These are phyloP conservation scores for Alternaria incomplexa DNA, from an alignment of 2,329 filamentous ascomycete genomes.

Conservation along the genomic window DNA sequence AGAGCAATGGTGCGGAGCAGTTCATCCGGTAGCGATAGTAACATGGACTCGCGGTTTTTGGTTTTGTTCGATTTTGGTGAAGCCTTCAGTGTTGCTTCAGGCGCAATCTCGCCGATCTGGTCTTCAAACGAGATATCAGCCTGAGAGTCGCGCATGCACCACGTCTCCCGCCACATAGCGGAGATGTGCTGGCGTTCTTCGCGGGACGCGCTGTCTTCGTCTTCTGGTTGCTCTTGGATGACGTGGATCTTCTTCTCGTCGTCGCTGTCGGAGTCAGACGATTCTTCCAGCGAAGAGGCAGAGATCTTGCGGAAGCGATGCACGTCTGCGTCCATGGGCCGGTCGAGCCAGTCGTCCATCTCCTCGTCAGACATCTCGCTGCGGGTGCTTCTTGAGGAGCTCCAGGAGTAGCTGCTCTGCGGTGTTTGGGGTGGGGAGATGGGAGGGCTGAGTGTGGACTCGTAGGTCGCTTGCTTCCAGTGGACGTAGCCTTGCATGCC, in stretches of 20 bases:
- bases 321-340: constrained; percentile 22
- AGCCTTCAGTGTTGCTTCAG: neutral
- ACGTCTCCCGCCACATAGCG: constrained; percentile 9
- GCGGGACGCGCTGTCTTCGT: neutral
- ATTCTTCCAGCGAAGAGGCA: constrained; percentile 3
- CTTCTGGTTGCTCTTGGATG: constrained; percentile 7
- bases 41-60: neutral
- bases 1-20: constrained; percentile 1
- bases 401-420: constrained; percentile 1
- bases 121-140: neutral
- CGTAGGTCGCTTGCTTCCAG: constrained; percentile 12
- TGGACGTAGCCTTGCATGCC: constrained; percentile 15
- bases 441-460: neutral
- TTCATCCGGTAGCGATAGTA: neutral
- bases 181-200: neutral
- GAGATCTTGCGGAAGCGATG: constrained; percentile 19
- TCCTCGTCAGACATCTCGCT: constrained; percentile 26
- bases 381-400: constrained; percentile 9
- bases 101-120: neutral
- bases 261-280: neutral
- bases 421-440: constrained; percentile 10
- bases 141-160: neutral
- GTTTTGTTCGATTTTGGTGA: neutral
- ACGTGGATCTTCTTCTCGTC: constrained; percentile 10
- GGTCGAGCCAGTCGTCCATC: constrained; percentile 27